Evolutionary conservation across 192 early-diverging fungal genomes (phyloP).

Genomic region (Entophlyctis luteolus): DNA sequence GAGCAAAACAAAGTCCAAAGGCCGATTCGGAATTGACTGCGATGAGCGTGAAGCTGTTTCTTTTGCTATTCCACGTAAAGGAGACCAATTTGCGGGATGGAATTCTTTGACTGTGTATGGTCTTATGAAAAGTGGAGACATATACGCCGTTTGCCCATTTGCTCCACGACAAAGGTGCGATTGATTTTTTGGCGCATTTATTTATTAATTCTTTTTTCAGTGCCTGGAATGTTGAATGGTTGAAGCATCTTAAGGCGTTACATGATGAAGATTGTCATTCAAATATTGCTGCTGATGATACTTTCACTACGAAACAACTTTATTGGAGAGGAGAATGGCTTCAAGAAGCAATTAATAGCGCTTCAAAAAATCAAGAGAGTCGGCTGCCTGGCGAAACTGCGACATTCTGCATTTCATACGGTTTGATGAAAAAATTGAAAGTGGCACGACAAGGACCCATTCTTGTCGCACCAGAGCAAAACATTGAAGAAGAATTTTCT

Average conservation of each 20-base stretch:
- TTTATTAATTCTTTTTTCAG: not conserved
- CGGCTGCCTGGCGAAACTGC: not conserved
- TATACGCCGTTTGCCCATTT: conserved; percentile 24
- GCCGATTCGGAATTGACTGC: conserved; percentile 8
- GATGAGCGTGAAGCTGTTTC: conserved; percentile 26
- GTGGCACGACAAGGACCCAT: conserved; percentile 11
- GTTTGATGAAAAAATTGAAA: not conserved
- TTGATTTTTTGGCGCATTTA: not conserved
- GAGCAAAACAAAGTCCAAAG: not conserved
- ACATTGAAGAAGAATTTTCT: not conserved
- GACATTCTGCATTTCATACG: not conserved
- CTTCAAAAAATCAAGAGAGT: not conserved
- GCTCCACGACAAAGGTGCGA: conserved; percentile 13
- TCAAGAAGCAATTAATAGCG: conserved; percentile 10
- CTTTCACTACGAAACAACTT: conserved; percentile 1
- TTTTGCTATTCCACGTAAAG: not conserved
- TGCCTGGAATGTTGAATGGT: not conserved
- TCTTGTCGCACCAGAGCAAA: not conserved
- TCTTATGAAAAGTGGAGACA: conserved; percentile 14
- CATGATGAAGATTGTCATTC: not conserved
- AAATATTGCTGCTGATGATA: not conserved
- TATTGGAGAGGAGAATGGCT: conserved; percentile 24
- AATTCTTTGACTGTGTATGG: conserved; percentile 22
- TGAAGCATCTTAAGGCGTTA: not conserved
- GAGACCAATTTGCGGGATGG: conserved; percentile 1